Evolutionary conservation across 148 eudicot species (phyloP).

Genomic region (Rheum nobile): DNA sequence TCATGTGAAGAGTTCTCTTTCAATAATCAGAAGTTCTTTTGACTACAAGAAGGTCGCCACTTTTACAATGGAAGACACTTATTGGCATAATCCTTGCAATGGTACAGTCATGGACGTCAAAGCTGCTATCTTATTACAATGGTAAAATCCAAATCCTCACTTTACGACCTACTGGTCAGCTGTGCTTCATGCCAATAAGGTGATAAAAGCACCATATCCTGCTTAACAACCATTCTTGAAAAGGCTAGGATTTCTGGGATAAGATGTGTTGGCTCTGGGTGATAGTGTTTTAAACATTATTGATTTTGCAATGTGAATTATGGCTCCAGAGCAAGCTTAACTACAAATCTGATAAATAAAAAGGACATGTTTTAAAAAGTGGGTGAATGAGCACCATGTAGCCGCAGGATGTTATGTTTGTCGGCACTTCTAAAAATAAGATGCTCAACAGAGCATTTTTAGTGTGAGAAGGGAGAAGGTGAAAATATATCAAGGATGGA

Average conservation of each 20-base stretch:
- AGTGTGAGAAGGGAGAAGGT: not conserved
- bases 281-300: not conserved
- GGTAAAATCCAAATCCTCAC: not conserved
- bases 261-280: not conserved
- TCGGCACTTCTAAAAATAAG: not conserved
- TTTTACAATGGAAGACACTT: not conserved
- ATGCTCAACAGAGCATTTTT: not conserved
- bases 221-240: not conserved
- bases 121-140: not conserved
- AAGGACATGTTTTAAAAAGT: not conserved
- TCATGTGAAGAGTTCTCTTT: not conserved
- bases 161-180: not conserved
- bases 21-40: not conserved
- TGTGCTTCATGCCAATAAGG: not conserved
- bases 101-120: not conserved
- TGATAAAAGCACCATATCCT: not conserved
- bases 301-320: not conserved
- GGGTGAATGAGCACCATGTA: not conserved
- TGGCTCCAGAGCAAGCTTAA: not conserved
- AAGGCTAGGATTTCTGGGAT: not conserved
- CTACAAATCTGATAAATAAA: not conserved
- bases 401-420: not conserved
- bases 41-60: not conserved
- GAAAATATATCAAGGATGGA: not conserved
- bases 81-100: not conserved